Evolutionary conservation across 192 early-diverging fungal genomes (phyloP), one percentile per base, ranked within the genome.

Genomic region (Podila verticillata): DNA sequence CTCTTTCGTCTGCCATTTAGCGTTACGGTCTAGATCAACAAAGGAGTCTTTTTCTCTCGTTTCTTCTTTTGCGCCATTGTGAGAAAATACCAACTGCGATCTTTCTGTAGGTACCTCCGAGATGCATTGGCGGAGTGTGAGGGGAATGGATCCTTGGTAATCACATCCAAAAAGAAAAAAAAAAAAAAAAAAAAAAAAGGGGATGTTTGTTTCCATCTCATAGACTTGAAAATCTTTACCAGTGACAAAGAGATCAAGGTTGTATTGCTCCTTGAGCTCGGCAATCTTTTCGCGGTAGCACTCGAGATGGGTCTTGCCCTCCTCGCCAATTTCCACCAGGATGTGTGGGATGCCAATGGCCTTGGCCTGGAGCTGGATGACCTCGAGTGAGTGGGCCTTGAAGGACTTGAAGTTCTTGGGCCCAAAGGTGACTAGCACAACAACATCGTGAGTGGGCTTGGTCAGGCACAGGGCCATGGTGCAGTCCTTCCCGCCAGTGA

Each of bases 401-500:
- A 91, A 89, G 8, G 82, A 83, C 39, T 63, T 72, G 48, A 81
- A 71, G 69, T 74, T 74, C 57, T 82, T 83, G 20, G 85, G 87
- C 0, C 71, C 82, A 48, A 87, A 88, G 39, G 87, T 88, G 20
- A 87, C 86, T 0, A 91, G 79, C 0, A 87, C 65, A 0, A 84
- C 83, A 0, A 87, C 75, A 7, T 82, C 66, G 57, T 86, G 75
- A 4, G 65, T 70, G 19, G 72, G 74, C 48, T 82, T 79, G 15
- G 82, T 74, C 8, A 83, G 64, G 4, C 82, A 69, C 36, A 89
- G 54, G 15, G 88, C 84, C 36, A 91, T 66, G 36, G 85, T 83
- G 44, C 84, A 89, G 70, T 91, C 90, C 79, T 91, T 91, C 29
- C 90, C 90, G 48, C 90, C 90, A 5, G 90, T 91, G 69, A 87